Evolutionary conservation across 225 moss, liverwort and hornwort genomes (phyloP).

Genomic region (Takakia lepidozioides): DNA sequence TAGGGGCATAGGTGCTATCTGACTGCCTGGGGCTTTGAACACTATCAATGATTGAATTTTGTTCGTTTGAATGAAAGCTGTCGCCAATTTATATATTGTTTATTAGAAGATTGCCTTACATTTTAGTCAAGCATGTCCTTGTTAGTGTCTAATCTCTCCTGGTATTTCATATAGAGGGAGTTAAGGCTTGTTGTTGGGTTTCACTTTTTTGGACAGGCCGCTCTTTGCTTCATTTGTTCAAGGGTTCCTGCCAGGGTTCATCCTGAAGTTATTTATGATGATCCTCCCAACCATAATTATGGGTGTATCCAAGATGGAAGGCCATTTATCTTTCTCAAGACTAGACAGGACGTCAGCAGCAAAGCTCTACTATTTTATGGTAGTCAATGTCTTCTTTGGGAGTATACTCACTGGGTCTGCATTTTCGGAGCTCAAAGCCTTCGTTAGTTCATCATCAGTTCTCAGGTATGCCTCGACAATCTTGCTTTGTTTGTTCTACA

Average conservation of each 20-base stretch:
- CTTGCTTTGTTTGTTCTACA: too few species aligned
- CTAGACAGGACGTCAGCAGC: constrained; percentile 49
- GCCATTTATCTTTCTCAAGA: constrained; percentile 44
- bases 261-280: constrained; percentile 50
- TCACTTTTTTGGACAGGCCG: too few species aligned
- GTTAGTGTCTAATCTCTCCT: too few species aligned
- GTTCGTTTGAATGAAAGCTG: too few species aligned
- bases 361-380: constrained; percentile 58
- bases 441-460: constrained; percentile 41
- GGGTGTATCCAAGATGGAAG: constrained; percentile 39
- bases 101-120: too few species aligned
- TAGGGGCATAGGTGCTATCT: too few species aligned
- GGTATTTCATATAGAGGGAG: too few species aligned
- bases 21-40: too few species aligned
- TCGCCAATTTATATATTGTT: too few species aligned
- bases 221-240: constrained; percentile 46
- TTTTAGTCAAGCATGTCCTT: too few species aligned
- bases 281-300: constrained; percentile 50
- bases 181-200: too few species aligned
- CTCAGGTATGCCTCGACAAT: constrained; percentile 33
- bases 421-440: constrained; percentile 37
- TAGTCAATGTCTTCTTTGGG: constrained; percentile 72
- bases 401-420: constrained; percentile 70
- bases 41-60: too few species aligned
- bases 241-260: constrained; percentile 69